These are phyloP conservation scores for Alternaria tenuissima DNA, from an alignment of 2,329 filamentous ascomycete species.

Conservation along the genomic window DNA sequence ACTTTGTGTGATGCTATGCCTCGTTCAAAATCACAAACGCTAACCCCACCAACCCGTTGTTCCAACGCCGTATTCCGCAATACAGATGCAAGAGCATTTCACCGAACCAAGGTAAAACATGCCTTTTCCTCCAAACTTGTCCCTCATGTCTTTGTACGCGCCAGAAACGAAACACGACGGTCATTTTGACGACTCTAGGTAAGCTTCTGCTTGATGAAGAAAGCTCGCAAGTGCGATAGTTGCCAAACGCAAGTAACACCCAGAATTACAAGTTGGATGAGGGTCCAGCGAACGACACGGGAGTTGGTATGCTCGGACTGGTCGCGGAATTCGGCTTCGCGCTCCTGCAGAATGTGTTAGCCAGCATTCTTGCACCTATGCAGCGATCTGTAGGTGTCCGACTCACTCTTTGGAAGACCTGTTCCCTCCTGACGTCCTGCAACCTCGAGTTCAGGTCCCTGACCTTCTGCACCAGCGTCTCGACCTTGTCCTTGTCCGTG, in stretches of 20 bases:
- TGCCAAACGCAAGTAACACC: slow-evolving; percentile 95
- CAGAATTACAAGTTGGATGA: slow-evolving; percentile 86
- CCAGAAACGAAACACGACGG: neutral
- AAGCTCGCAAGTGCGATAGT: slow-evolving; percentile 89
- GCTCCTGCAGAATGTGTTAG: slow-evolving; percentile 69
- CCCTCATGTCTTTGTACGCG: neutral
- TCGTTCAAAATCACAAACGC: slow-evolving; percentile 17
- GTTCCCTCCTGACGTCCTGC: slow-evolving; percentile 89
- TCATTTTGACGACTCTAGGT: slow-evolving; percentile 65
- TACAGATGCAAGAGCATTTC: slow-evolving; percentile 21
- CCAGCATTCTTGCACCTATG: neutral
- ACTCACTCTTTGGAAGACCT: slow-evolving; percentile 90
- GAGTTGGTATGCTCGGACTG: slow-evolving; percentile 94
- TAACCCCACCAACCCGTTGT: slow-evolving; percentile 15
- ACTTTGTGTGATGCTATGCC: slow-evolving; percentile 5
- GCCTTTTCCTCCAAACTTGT: slow-evolving; percentile 16
- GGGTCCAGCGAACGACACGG: slow-evolving; percentile 90
- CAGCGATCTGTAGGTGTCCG: neutral
- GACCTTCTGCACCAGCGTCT: slow-evolving; percentile 86
- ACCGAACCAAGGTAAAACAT: slow-evolving; percentile 13
- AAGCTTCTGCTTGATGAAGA: slow-evolving; percentile 99
- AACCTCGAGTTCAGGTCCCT: slow-evolving; percentile 87
- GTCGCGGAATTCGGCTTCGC: slow-evolving; percentile 97
- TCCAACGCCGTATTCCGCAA: slow-evolving; percentile 34
- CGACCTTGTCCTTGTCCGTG: slow-evolving; percentile 90